Conservation (phyloP, 2,329 filamentous ascomycete species). For the Diaporthe sp. region DNA sequence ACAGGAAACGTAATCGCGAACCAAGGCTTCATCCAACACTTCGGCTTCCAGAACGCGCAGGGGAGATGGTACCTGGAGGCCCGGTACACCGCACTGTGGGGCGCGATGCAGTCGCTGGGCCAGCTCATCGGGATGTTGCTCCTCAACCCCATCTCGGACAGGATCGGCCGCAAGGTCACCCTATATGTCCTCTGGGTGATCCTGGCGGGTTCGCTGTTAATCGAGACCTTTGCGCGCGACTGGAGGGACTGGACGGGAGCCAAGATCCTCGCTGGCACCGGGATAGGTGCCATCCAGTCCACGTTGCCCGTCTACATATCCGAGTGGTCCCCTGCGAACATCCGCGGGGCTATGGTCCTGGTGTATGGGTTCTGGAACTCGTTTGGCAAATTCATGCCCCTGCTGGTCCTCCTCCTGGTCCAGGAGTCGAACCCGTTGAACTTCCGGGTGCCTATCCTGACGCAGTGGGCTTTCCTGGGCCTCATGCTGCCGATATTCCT, state of each 20-base stretch:
- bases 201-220: slow-evolving; percentile 23
- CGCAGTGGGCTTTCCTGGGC: slow-evolving; percentile 37
- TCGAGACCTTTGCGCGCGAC: slow-evolving; percentile 32
- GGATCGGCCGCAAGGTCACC: slow-evolving; percentile 35
- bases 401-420: slow-evolving; percentile 13
- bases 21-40: slow-evolving; percentile 35
- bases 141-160: slow-evolving; percentile 30
- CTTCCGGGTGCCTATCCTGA: slow-evolving; percentile 34
- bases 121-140: slow-evolving; percentile 35
- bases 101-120: slow-evolving; percentile 35
- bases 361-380: slow-evolving; percentile 35
- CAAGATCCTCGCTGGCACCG: slow-evolving; percentile 35
- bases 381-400: not conserved
- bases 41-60: slow-evolving; percentile 31
- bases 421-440: slow-evolving; percentile 28
- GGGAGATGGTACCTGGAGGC: slow-evolving; percentile 30
- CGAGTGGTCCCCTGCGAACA: slow-evolving; percentile 36
- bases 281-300: slow-evolving; percentile 34
- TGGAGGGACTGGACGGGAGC: slow-evolving; percentile 36
- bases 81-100: slow-evolving; percentile 34
- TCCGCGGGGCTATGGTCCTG: slow-evolving; percentile 34
- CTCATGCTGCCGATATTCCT: slow-evolving; percentile 38
- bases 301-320: slow-evolving; percentile 36
- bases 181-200: slow-evolving; percentile 36
- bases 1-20: slow-evolving; percentile 36